These are phyloP conservation scores for Cenchrus americanus DNA, from an alignment of 176 grass and related monocot genomes.

Conservation along the genomic window DNA sequence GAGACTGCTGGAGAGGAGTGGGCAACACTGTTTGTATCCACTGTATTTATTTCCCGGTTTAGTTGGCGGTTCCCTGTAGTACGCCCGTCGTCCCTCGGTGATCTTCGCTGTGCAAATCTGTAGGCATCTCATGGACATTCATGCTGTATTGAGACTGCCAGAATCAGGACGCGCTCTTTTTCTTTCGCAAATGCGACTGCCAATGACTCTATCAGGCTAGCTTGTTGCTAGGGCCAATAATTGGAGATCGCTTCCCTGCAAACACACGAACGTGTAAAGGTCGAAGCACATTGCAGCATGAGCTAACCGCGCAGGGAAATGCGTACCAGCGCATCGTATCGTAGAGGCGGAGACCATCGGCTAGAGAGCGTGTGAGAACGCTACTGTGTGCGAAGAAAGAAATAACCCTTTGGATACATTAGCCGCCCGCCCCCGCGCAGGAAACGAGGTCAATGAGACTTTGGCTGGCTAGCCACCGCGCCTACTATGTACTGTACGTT, in stretches of 20 bases:
- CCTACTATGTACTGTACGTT: too few relatives aligned
- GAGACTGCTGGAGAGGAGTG: too few relatives aligned
- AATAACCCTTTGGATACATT: background rate
- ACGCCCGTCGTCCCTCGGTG: background rate
- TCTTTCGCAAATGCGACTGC: too few relatives aligned
- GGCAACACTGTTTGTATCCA: background rate
- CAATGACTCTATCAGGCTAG: too few relatives aligned
- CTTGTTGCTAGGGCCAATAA: slow-evolving; percentile 1
- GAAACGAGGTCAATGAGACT: background rate
- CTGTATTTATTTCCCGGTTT: background rate
- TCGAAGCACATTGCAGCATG: slow-evolving; percentile 17
- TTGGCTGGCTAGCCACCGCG: background rate
- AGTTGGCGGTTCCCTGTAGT: background rate
- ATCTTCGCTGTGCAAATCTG: background rate
- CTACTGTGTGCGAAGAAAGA: too few relatives aligned
- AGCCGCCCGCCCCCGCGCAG: background rate
- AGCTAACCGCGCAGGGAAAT: background rate
- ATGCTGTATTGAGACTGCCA: background rate
- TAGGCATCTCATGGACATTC: background rate
- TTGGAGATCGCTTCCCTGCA: background rate
- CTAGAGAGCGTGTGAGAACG: too few relatives aligned
- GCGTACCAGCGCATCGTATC: background rate
- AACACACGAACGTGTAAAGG: background rate
- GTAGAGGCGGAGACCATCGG: too few relatives aligned
- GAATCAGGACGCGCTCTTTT: too few relatives aligned